Evolutionary conservation across 1,139 yeast species (phyloP).

Genomic region (Magnusiomyces sp.): DNA sequence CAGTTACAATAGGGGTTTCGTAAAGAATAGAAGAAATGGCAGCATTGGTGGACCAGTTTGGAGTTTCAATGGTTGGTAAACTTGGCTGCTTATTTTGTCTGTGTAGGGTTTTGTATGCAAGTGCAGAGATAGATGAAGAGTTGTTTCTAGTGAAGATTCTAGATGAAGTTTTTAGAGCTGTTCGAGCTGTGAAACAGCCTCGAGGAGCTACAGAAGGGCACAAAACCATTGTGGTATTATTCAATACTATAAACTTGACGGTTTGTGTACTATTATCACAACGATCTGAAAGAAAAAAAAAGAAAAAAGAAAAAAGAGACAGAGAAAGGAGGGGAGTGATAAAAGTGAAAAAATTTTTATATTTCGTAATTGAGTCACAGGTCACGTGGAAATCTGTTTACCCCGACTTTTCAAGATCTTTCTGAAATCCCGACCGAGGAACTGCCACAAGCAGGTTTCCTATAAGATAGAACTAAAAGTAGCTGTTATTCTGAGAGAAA

Average conservation of each 20-base stretch:
- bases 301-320: neutral
- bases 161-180: neutral
- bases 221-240: constrained; percentile 6
- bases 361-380: neutral
- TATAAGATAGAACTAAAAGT: too few species aligned
- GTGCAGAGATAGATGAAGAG: constrained; percentile 70
- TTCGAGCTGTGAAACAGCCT: constrained; percentile 4
- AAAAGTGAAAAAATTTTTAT: neutral
- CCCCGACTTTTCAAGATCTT: too few species aligned
- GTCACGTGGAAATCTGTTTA: too few species aligned
- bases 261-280: neutral
- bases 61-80: constrained; percentile 89
- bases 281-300: neutral
- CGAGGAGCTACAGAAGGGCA: constrained; percentile 8
- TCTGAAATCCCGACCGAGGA: too few species aligned
- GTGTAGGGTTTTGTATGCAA: constrained; percentile 88
- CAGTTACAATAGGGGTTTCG: constrained; percentile 78
- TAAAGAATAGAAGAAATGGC: constrained; percentile 92
- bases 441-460: too few species aligned
- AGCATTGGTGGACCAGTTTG: constrained; percentile 90
- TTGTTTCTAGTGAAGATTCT: constrained; percentile 7
- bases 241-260: neutral
- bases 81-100: constrained; percentile 78
- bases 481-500: too few species aligned
- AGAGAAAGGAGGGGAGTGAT: neutral